Evolutionary conservation across 176 grass and related monocot genomes (phyloP), one percentile per base, ranked within the genome.

Genomic region (Themeda triandra): DNA sequence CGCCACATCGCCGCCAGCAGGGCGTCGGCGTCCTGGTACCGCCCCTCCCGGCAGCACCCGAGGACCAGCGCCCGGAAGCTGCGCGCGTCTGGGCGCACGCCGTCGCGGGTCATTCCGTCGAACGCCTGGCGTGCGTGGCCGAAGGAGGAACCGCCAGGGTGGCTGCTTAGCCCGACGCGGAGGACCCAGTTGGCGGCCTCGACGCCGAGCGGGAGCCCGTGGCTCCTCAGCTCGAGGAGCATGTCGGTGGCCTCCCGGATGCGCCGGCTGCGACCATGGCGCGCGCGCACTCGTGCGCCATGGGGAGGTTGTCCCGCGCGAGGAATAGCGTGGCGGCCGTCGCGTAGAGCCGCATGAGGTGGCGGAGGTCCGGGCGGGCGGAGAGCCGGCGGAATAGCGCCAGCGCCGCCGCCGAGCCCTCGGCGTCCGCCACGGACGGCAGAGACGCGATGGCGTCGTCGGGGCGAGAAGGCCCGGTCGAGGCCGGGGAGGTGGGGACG

Each of bases 221-320:
- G 89, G 84, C 84, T 98, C 28, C 91, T 85, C 95, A 98, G 91
- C 89, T 95, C 92, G 13, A 93, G 83, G 9, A 93, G 79, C 91
- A 98, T 98, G 71, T 94, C 87, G 3, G 92, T 68, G 21, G 91
- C 91, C 71, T 98, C 95, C 44, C 83, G 32, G 32, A 33, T 2
- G 32, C 32, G 32, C 32, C 32, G 32, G 85, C 87, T 36, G 60
- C 82, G 21, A 88, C 88, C 92, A 92, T 90, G 8, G 83, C 41
- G 62, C 92, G 90, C 91, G 93, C 88, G 23, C 79, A 89, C 89
- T 95, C 95, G 69, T 98, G 92, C 29, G 95, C 95, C 89, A 93
- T 95, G 13, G 90, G 87, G 15, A 88, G 66, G 81, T 86, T 92
- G 11, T 85, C 85, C 32, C 91, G 85, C 62, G 67, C 85, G 28